Base-by-base conservation (phyloP, 495 filamentous ascomycete genomes). In the Penicillium angulare region DNA sequence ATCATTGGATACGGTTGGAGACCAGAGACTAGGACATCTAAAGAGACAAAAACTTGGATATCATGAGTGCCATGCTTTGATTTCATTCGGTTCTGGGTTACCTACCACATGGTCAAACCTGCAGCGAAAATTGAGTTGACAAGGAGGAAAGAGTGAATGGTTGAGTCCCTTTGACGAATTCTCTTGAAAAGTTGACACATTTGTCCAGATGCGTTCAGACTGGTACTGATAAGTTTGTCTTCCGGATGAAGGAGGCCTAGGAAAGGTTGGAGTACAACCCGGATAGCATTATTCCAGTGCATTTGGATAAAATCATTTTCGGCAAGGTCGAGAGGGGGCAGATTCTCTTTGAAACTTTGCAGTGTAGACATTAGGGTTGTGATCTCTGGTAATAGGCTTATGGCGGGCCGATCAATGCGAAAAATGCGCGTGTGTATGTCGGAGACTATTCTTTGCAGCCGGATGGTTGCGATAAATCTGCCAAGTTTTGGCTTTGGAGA, bases 181-280 rank as follows among this genome's bases (percentile, higher is more conserved):
- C 58, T 58, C 41, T 74, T 75, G 50, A 72, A 71, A 9, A 67
- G 66, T 36, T 77, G 73, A 43, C 72, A 75, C 43, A 74, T 72
- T 39, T 69, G 64, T 0, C 72, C 70, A 0, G 69, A 66, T 0
- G 69, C 65, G 5, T 59, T 45, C 1, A 73, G 50, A 38, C 72
- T 71, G 0, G 59, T 63, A 8, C 52, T 39, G 20, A 69, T 53
- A 4, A 65, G 54, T 2, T 59, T 47, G 43, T 75, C 64, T 7
- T 59, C 52, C 5, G 63, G 55, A 9, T 52, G 49, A 3, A 77
- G 53, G 7, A 70, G 59, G 10, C 53, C 55, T 9, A 77, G 45
- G 41, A 77, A 77, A 3, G 72, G 73, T 20, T 74, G 70, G 0
- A 74, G 22, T 0, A 77, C 54, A 17, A 75, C 60, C 8, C 68